phyloP scores from a whole-genome alignment of 306 rosid genomes.

The Acmispon strigosus region DNA sequence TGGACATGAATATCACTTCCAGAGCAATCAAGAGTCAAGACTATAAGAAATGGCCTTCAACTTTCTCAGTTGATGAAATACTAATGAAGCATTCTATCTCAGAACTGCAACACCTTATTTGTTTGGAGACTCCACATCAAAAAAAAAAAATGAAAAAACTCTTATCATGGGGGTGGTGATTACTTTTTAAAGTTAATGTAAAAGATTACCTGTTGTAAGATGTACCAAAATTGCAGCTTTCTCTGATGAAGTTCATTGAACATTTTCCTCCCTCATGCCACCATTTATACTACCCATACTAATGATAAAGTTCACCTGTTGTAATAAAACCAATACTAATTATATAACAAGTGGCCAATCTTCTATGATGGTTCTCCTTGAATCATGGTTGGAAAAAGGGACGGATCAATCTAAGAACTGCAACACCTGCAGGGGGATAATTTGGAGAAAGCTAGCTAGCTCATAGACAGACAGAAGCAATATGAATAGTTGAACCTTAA shows the following conservation, averaged over 20 bases:
- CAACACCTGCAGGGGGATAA: constrained; percentile 14
- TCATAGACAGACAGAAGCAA: constrained; percentile 39
- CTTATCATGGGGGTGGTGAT: neutral
- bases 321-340: constrained; percentile 11
- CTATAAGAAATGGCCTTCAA: neutral
- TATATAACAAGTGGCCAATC: constrained; percentile 2
- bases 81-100: constrained; percentile 14
- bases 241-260: constrained; percentile 53
- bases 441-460: constrained; percentile 38
- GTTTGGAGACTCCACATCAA: neutral
- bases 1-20: neutral
- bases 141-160: neutral
- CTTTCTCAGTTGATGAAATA: neutral
- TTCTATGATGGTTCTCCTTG: constrained; percentile 9
- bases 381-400: constrained; percentile 27
- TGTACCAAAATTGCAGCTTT: constrained; percentile 33
- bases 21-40: neutral
- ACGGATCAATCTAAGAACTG: constrained; percentile 51
- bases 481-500: constrained; percentile 29
- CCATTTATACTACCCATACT: constrained; percentile 26
- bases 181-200: neutral
- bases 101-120: neutral
- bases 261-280: constrained; percentile 40
- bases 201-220: constrained; percentile 23
- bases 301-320: no score